Conservation (phyloP, 495 filamentous ascomycete species). For the Cladorrhinum samala region DNA sequence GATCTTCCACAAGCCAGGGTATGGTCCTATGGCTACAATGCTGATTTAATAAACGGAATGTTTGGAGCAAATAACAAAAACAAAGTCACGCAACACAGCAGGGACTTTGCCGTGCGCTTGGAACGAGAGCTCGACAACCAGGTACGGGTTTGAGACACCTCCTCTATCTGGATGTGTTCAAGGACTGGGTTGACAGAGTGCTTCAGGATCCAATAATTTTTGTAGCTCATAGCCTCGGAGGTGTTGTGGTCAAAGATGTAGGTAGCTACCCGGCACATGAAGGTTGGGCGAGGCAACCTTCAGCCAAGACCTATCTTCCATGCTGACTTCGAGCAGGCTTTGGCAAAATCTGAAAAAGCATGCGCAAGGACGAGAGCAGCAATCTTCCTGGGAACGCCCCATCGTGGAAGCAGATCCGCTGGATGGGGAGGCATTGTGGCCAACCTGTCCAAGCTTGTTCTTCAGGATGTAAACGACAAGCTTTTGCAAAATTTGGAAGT, state of each 20-base stretch:
- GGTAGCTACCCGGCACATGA: too few relatives aligned
- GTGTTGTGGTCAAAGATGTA: slow-evolving; percentile 39
- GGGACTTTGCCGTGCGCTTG: slow-evolving; percentile 21
- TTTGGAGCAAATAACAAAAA: slow-evolving; percentile 34
- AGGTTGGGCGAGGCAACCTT: too few relatives aligned
- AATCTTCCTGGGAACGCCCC: slow-evolving; percentile 39
- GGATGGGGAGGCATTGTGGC: slow-evolving; percentile 27
- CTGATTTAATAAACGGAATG: slow-evolving; percentile 29
- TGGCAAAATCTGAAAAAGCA: slow-evolving; percentile 25
- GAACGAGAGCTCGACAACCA: slow-evolving; percentile 26
- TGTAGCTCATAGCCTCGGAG: slow-evolving; percentile 38
- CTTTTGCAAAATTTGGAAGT: slow-evolving; percentile 27
- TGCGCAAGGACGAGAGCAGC: slow-evolving; percentile 27
- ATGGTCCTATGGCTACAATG: slow-evolving; percentile 41
- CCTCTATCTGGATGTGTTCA: too few relatives aligned
- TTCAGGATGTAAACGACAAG: slow-evolving; percentile 21
- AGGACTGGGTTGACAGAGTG: neutral
- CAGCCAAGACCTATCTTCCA: too few relatives aligned
- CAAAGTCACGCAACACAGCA: slow-evolving; percentile 31
- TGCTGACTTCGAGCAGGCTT: slow-evolving; percentile 20
- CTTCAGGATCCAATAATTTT: slow-evolving; percentile 31
- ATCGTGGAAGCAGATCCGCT: slow-evolving; percentile 31
- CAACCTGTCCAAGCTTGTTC: slow-evolving; percentile 18
- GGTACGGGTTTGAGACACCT: slow-evolving; percentile 14
- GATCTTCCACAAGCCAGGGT: slow-evolving; percentile 35